Conservation (phyloP, 495 filamentous ascomycete genomes). For the Neurospora sp. region DNA sequence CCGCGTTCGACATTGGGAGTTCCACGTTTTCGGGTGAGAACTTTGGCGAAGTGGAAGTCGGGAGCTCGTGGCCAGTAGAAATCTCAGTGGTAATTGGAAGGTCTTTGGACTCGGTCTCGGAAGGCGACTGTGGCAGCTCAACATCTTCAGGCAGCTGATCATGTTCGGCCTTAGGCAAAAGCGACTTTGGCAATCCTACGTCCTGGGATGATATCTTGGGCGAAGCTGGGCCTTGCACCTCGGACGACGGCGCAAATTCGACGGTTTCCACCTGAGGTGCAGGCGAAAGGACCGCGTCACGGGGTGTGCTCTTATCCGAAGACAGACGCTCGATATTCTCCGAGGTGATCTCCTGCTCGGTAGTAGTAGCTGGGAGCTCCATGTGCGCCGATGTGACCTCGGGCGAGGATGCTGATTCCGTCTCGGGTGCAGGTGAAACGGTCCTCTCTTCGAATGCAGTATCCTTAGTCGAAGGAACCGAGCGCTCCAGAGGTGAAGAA, state of each 20-base stretch:
- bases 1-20: neutral
- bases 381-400: neutral
- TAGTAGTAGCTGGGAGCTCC: neutral
- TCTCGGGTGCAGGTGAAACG: neutral
- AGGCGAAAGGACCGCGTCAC: neutral
- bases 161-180: neutral
- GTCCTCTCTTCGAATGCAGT: neutral
- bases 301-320: neutral
- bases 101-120: neutral
- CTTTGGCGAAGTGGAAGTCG: neutral
- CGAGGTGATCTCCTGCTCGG: neutral
- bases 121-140: neutral
- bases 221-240: neutral
- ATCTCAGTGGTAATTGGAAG: neutral
- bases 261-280: neutral
- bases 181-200: neutral
- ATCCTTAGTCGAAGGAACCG: neutral
- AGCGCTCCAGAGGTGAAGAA: neutral
- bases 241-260: neutral
- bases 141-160: neutral
- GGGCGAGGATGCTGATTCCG: neutral
- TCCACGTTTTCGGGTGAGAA: neutral
- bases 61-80: neutral
- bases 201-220: neutral
- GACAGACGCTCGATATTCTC: neutral